phyloP scores from a whole-genome alignment of 2,329 filamentous ascomycete species.

The Onygenales sp. region DNA sequence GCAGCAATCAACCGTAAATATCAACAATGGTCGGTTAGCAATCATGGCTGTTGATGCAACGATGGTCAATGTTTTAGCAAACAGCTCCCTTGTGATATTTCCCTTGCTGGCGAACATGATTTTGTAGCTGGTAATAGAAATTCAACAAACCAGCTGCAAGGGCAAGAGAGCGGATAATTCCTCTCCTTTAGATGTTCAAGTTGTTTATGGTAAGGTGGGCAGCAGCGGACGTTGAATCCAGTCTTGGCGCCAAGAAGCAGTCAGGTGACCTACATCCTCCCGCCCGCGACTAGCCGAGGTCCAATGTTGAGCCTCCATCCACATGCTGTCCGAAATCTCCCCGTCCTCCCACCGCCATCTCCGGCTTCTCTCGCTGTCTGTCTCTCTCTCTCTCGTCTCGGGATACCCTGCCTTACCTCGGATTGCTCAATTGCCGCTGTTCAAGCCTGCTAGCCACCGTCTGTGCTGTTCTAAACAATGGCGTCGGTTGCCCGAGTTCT shows the following conservation, averaged over 20 bases:
- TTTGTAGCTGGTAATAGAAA: no score
- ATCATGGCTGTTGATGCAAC: no score
- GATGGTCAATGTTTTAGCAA: no score
- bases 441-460: neutral
- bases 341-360: neutral
- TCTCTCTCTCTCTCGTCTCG: neutral
- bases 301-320: neutral
- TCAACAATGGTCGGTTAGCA: no score
- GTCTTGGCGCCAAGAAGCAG: neutral
- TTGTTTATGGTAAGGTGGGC: no score
- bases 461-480: conserved; percentile 26
- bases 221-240: no score
- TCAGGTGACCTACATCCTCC: neutral
- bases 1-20: no score
- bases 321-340: neutral
- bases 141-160: no score
- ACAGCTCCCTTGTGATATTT: no score
- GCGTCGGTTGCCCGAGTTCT: conserved; percentile 39
- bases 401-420: neutral
- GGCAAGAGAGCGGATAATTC: no score
- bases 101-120: no score
- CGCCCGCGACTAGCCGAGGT: conserved; percentile 3
- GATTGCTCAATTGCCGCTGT: neutral
- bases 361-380: neutral
- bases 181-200: no score